Base-by-base conservation (phyloP, 116 monocot species). In the Phalaenopsis hybrid region DNA sequence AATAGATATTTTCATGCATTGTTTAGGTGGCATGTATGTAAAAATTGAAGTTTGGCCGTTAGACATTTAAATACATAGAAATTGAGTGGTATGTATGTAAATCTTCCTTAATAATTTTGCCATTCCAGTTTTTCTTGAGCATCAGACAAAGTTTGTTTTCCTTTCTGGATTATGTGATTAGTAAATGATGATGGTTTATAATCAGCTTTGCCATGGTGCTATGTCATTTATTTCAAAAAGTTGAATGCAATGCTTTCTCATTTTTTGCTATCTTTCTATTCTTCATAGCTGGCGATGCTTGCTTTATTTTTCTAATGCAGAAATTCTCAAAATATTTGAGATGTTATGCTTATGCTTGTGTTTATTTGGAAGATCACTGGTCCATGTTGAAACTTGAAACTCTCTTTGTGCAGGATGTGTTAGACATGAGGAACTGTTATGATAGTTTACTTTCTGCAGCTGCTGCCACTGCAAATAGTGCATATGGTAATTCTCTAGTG, bases 381-480 rank as follows among this genome's bases (percentile, higher is more conserved):
- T 43, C 37, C 37, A 77, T 58, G 48, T 79, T 25, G 57, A 46
- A 81, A 18, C 48, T 79, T 11, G 16, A 20, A 28, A 3, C 11
- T 84, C 79, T 79, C 8, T 45, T 85, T 89, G 74, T 76, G 69
- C 77, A 92, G 92, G 92, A 89, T 58, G 84, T 92, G 84, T 50
- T 70, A 68, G 86, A 89, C 50, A 92, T 92, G 87, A 92, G 87
- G 84, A 84, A 79, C 75, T 87, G 87, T 72, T 92, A 92, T 76
- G 92, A 92, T 79, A 84, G 82, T 79, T 81, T 92, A 67, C 89
- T 92, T 76, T 86, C 84, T 59, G 89, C 84, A 69, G 89, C 92
- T 34, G 92, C 92, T 68, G 92, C 92, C n/a, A 85, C 87, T 34
- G 87, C 87, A 49, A 89, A 89, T 84, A 87, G 91, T 84, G 89